These are phyloP conservation scores for Microbotryum silenes-acaulis DNA, from an alignment of 1,284 basidiomycete genomes.

Conservation along the genomic window DNA sequence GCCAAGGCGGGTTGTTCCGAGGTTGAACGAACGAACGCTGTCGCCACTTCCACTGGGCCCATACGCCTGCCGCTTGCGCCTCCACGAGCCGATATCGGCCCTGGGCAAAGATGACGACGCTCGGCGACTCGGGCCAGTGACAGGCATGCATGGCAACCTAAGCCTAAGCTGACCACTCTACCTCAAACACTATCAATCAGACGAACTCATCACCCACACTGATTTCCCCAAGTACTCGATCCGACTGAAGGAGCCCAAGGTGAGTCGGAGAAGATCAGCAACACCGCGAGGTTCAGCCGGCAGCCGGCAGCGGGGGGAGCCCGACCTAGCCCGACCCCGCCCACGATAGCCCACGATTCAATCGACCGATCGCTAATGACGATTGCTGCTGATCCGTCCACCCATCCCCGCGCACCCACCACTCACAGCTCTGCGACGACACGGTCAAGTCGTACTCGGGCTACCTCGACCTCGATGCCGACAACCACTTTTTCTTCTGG, in stretches of 20 bases:
- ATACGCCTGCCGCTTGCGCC: too few relatives aligned
- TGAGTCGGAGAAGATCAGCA: neutral
- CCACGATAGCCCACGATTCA: neutral
- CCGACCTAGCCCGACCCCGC: too few relatives aligned
- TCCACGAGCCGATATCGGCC: neutral
- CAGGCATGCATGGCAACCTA: neutral
- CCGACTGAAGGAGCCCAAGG: conserved; percentile 56
- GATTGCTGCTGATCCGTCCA: neutral
- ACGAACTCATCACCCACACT: conserved; percentile 67
- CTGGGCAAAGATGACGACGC: neutral
- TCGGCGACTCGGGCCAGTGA: neutral
- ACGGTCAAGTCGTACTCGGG: conserved; percentile 71
- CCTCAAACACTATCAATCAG: conserved; percentile 40
- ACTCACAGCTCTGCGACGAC: conserved; percentile 60
- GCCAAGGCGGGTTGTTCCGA: too few relatives aligned
- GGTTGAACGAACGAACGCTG: neutral
- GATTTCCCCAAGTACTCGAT: conserved; percentile 61
- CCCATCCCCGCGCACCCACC: conserved; percentile 6
- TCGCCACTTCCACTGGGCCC: neutral
- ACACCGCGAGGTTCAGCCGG: neutral
- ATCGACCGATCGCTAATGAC: neutral
- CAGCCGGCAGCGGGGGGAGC: too few relatives aligned
- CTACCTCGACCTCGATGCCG: conserved; percentile 77
- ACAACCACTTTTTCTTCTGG: conserved; percentile 80
- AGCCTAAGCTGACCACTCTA: neutral